Conservation (phyloP, 2,329 filamentous ascomycete genomes). For the Penicillium occitanis region DNA sequence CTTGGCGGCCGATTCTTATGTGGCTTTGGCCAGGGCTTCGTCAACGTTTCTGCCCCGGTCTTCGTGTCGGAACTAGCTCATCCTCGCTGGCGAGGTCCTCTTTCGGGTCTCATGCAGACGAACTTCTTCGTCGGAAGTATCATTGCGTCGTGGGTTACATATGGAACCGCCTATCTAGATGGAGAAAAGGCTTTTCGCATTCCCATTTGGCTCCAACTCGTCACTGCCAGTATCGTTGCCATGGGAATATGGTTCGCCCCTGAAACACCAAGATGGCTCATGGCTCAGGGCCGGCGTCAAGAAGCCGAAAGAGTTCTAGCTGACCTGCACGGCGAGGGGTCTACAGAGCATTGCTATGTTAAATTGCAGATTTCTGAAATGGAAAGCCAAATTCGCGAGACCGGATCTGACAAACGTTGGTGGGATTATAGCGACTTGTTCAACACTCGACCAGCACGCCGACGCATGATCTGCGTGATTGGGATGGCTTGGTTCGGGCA, state of each 20-base stretch:
- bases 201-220: conserved; percentile 20
- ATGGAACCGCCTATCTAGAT: conserved; percentile 18
- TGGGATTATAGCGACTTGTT: conserved; percentile 23
- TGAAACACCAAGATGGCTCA: conserved; percentile 20
- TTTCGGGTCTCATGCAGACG: conserved; percentile 19
- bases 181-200: conserved; percentile 20
- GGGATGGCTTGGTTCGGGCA: conserved; percentile 47
- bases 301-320: conserved; percentile 18
- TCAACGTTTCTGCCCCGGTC: conserved; percentile 16
- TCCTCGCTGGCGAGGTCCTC: conserved; percentile 20
- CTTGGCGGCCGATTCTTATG: conserved; percentile 18
- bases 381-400: conserved; percentile 15
- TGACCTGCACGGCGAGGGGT: conserved; percentile 13
- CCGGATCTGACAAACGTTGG: conserved; percentile 19
- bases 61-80: conserved; percentile 20
- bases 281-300: conserved; percentile 16
- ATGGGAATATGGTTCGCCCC: conserved; percentile 18
- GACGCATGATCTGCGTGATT: conserved; percentile 41
- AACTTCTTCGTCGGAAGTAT: conserved; percentile 19
- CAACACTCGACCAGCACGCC: conserved; percentile 32
- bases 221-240: conserved; percentile 16
- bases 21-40: conserved; percentile 19
- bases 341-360: neutral
- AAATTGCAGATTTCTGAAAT: conserved; percentile 18
- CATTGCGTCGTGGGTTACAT: conserved; percentile 20